Evolutionary conservation across 2,329 filamentous ascomycete genomes (phyloP).

Genomic region (Ophiostoma quercus): DNA sequence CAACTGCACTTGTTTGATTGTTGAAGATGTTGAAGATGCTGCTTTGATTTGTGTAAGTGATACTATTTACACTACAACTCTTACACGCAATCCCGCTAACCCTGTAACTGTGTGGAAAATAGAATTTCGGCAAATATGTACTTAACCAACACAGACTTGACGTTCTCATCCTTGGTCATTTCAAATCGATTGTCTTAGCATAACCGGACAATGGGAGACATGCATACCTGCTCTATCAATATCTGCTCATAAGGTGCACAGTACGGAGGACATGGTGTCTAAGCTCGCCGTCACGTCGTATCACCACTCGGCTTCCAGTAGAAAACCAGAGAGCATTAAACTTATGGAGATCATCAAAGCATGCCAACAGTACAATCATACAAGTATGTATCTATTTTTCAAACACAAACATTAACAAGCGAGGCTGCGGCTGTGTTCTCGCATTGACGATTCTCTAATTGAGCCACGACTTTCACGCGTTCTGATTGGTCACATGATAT

Average conservation of each 20-base stretch:
- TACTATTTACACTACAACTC: not conserved
- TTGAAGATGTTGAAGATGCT: not conserved
- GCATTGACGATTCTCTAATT: not conserved
- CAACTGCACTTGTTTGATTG: not conserved
- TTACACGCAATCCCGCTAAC: not conserved
- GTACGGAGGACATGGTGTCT: not conserved
- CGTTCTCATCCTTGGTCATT: not conserved
- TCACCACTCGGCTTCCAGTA: not conserved
- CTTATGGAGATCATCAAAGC: not conserved
- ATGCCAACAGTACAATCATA: not conserved
- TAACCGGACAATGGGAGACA: not conserved
- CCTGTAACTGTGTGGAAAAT: not conserved
- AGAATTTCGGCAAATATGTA: no score
- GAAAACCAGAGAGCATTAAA: not conserved
- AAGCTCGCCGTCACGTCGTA: not conserved
- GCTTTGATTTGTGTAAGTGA: not conserved
- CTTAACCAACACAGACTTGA: not conserved
- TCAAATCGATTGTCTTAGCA: not conserved
- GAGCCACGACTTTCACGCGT: not conserved
- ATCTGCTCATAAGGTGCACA: not conserved
- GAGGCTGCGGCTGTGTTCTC: not conserved
- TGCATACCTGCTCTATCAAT: not conserved
- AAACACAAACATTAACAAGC: not conserved
- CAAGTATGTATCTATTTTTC: not conserved
- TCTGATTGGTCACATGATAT: slow-evolving; percentile 2